phyloP scores from a whole-genome alignment of 352 stramenopile genomes.

The Globisporangium iwayamae region DNA sequence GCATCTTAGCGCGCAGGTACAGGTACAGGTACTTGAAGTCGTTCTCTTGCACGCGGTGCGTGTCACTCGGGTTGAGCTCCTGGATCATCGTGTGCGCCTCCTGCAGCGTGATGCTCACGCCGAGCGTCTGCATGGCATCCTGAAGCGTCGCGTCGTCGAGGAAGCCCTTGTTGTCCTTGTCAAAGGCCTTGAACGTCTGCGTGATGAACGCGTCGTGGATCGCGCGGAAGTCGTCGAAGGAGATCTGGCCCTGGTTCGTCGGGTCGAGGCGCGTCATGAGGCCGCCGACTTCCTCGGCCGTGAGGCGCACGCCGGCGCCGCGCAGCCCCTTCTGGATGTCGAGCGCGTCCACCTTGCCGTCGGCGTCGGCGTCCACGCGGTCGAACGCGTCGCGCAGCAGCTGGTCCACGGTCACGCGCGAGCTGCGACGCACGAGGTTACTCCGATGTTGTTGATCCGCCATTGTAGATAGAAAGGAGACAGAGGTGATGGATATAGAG shows the following conservation, averaged over 20 bases:
- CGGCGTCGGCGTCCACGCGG: slow-evolving; percentile 62
- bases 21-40: slow-evolving; percentile 86
- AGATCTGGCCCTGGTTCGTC: slow-evolving; percentile 62
- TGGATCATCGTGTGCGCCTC: slow-evolving; percentile 80
- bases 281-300: slow-evolving; percentile 43
- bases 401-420: slow-evolving; percentile 71
- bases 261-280: slow-evolving; percentile 74
- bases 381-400: slow-evolving; percentile 73
- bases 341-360: slow-evolving; percentile 64
- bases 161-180: slow-evolving; percentile 64
- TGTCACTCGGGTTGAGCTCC: slow-evolving; percentile 62
- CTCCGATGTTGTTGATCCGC: slow-evolving; percentile 2
- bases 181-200: slow-evolving; percentile 71
- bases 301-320: slow-evolving; percentile 57
- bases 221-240: slow-evolving; percentile 70
- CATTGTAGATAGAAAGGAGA: slow-evolving; percentile 13
- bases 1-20: slow-evolving; percentile 75
- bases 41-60: slow-evolving; percentile 59
- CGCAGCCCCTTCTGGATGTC: slow-evolving; percentile 75
- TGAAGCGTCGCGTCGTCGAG: slow-evolving; percentile 66
- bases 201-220: slow-evolving; percentile 76
- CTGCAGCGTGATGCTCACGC: slow-evolving; percentile 62
- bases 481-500: neutral
- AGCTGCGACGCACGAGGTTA: slow-evolving; percentile 73
- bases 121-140: slow-evolving; percentile 56